phyloP scores from a whole-genome alignment of 2,329 filamentous ascomycete species.

The Sclerotinia glacialis region DNA sequence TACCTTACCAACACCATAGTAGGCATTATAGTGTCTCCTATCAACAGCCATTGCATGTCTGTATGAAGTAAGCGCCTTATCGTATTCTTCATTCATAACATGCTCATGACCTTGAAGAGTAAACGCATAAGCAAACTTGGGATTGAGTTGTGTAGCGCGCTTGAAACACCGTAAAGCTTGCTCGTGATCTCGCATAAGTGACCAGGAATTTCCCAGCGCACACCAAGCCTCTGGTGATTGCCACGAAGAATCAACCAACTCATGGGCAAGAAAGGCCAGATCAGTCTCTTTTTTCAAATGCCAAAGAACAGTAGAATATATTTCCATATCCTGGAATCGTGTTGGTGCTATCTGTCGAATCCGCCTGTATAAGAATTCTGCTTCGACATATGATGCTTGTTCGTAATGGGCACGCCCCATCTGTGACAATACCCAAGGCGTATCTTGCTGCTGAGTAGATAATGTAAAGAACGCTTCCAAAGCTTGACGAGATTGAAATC shows the following conservation, averaged over 20 bases:
- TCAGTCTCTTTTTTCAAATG: slow-evolving; percentile 90
- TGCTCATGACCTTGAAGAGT: slow-evolving; percentile 96
- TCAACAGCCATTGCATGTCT: slow-evolving; percentile 83
- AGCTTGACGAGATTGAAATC: slow-evolving; percentile 76
- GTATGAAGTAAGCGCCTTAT: slow-evolving; percentile 87
- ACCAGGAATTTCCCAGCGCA: slow-evolving; percentile 91
- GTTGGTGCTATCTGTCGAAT: slow-evolving; percentile 78
- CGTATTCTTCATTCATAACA: slow-evolving; percentile 93
- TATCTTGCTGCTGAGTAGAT: slow-evolving; percentile 74
- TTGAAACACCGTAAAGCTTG: slow-evolving; percentile 94
- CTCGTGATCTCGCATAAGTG: slow-evolving; percentile 86
- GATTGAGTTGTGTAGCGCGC: slow-evolving; percentile 84
- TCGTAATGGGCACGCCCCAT: slow-evolving; percentile 91
- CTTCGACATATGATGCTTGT: slow-evolving; percentile 78
- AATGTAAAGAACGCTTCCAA: slow-evolving; percentile 70
- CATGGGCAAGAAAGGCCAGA: slow-evolving; percentile 86
- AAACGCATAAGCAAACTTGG: slow-evolving; percentile 91
- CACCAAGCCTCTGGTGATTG: slow-evolving; percentile 95
- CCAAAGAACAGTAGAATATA: slow-evolving; percentile 99
- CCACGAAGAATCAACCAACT: slow-evolving; percentile 82
- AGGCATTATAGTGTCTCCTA: slow-evolving; percentile 93
- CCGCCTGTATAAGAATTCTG: slow-evolving; percentile 79
- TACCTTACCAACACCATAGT: slow-evolving; percentile 82
- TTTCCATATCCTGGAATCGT: slow-evolving; percentile 90
- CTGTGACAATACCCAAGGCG: slow-evolving; percentile 88